A percentile compares a stretch with the other conserved stretches of the same genome.
phyloP scores from a whole-genome alignment of 2,329 filamentous ascomycete genomes.

The Aureobasidium sp. region DNA sequence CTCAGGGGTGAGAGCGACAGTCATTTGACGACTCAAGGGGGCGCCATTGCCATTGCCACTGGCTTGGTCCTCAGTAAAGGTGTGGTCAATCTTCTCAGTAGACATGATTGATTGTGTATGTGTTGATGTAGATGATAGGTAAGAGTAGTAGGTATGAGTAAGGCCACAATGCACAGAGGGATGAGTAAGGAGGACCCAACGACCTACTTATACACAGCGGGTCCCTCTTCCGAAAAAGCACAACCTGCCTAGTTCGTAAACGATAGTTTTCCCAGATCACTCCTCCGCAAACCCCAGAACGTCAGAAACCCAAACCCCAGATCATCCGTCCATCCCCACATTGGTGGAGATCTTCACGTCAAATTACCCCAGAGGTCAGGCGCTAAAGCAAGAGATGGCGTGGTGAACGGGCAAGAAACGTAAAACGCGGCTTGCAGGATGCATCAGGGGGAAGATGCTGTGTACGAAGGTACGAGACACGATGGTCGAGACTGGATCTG shows the following conservation, averaged over 20 bases:
- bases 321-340: background rate
- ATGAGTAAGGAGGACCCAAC: background rate
- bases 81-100: conserved; percentile 10
- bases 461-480: background rate
- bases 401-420: background rate
- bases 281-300: too few species aligned
- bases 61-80: background rate
- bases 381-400: background rate
- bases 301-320: background rate
- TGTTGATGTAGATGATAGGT: background rate
- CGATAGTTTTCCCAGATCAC: background rate
- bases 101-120: background rate
- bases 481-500: background rate
- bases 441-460: background rate
- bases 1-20: conserved; percentile 19
- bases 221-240: background rate
- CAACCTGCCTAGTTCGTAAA: background rate
- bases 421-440: background rate
- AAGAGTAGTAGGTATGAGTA: background rate
- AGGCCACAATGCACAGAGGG: background rate
- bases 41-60: background rate
- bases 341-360: background rate
- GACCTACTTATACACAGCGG: background rate
- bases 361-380: background rate
- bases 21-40: conserved; percentile 19